phyloP scores from a whole-genome alignment of 441 rosid species.

The Jatropha multifida region DNA sequence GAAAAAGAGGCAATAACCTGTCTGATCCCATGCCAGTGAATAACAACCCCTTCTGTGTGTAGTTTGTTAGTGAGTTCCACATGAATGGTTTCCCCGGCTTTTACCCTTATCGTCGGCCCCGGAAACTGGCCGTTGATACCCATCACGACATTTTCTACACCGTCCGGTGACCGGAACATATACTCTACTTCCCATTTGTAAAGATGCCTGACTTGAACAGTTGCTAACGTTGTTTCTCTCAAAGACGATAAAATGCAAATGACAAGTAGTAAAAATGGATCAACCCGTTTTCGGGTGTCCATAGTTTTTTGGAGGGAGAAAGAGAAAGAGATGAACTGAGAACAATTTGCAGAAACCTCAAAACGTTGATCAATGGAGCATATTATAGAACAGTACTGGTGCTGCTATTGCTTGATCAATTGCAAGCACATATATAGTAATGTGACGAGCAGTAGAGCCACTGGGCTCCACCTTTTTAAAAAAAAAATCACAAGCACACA shows the following conservation, averaged over 20 bases:
- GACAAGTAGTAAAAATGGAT: neutral
- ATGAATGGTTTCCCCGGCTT: constrained; percentile 63
- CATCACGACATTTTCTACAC: constrained; percentile 58
- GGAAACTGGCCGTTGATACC: constrained; percentile 81
- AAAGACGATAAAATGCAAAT: neutral
- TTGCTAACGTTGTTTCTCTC: constrained; percentile 4
- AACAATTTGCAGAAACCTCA: no score
- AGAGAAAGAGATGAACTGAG: no score
- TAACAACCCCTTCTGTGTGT: constrained; percentile 77
- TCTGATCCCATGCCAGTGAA: constrained; percentile 95
- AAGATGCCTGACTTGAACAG: constrained; percentile 25
- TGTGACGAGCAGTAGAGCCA: no score
- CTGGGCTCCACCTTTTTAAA: no score
- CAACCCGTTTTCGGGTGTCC: no score
- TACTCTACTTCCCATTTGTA: constrained; percentile 66
- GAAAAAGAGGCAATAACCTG: constrained; percentile 41
- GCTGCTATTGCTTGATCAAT: no score
- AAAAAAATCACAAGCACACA: no score
- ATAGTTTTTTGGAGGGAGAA: no score
- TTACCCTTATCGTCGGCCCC: constrained; percentile 68
- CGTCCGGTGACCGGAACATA: constrained; percentile 64
- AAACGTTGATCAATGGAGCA: no score
- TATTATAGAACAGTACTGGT: no score
- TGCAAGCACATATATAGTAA: no score
- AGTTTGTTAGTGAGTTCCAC: constrained; percentile 62